Percentiles rank a stretch among this genome's conserved stretches.
phyloP scores from a whole-genome alignment of 1,284 basidiomycete species.

The Rhodotorula sp. region DNA sequence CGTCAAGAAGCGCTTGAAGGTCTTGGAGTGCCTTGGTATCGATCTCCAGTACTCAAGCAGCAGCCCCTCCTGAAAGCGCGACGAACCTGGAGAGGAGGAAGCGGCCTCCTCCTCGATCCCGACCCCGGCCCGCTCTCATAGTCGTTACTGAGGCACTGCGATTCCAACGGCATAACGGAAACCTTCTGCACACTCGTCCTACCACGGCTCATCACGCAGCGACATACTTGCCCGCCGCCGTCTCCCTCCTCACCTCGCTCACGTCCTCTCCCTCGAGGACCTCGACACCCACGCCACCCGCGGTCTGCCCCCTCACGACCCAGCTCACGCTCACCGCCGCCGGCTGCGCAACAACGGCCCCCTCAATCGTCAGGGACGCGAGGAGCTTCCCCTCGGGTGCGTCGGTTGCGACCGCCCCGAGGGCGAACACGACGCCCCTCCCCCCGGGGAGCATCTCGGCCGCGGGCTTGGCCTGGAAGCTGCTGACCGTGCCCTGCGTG shows the following conservation, averaged over 20 bases:
- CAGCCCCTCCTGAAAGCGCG: too few species aligned
- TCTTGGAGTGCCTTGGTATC: too few species aligned
- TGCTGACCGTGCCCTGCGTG: neutral
- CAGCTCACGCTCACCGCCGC: constrained; percentile 53
- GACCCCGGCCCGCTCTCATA: too few species aligned
- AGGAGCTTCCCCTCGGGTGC: constrained; percentile 55
- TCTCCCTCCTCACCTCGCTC: constrained; percentile 44
- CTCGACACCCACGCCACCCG: constrained; percentile 53
- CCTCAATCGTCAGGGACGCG: constrained; percentile 53
- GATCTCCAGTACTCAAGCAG: too few species aligned
- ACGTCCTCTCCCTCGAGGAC: constrained; percentile 48
- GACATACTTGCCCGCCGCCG: constrained; percentile 52
- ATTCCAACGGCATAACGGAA: too few species aligned
- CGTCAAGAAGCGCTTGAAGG: too few species aligned
- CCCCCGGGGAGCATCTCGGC: constrained; percentile 49
- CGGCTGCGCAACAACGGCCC: constrained; percentile 44
- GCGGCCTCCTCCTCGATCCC: too few species aligned
- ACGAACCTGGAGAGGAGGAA: too few species aligned
- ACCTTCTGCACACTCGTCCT: too few species aligned
- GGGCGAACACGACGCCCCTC: constrained; percentile 53
- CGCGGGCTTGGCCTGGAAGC: constrained; percentile 58
- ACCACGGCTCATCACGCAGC: too few species aligned
- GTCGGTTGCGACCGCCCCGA: constrained; percentile 44
- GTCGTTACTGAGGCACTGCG: too few species aligned
- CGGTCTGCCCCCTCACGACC: constrained; percentile 51